phyloP scores from a whole-genome alignment of 345 rosid genomes.

The Dovyalis caffra region DNA sequence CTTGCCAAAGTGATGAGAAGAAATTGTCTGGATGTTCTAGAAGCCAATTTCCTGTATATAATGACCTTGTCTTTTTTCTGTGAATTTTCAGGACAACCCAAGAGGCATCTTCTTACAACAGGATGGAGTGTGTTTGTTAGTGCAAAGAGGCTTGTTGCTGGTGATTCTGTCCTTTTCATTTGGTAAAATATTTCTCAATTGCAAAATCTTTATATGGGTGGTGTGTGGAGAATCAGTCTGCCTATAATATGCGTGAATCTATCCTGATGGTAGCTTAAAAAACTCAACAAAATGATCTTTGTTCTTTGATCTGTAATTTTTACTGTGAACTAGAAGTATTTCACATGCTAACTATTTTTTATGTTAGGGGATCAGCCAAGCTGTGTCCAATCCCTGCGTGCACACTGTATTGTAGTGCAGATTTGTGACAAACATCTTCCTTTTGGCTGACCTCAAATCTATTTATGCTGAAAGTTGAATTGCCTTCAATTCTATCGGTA shows the following conservation, averaged over 20 bases:
- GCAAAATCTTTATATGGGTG: neutral
- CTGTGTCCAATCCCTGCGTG: neutral
- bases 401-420: neutral
- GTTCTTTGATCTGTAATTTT: neutral
- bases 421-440: neutral
- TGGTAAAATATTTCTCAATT: neutral
- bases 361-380: neutral
- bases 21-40: neutral
- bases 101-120: slow-evolving; percentile 49
- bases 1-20: neutral
- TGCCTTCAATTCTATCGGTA: neutral
- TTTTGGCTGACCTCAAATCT: neutral
- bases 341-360: neutral
- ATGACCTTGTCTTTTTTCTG: neutral
- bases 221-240: neutral
- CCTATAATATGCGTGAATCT: neutral
- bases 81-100: slow-evolving; percentile 49
- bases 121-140: slow-evolving; percentile 35
- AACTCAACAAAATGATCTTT: neutral
- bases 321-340: neutral
- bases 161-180: slow-evolving; percentile 53
- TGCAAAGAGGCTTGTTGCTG: slow-evolving; percentile 54
- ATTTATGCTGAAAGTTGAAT: neutral
- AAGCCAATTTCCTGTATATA: neutral
- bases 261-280: neutral